phyloP scores from a whole-genome alignment of 2,329 filamentous ascomycete genomes.

The Arthrobotrys musiformis region DNA sequence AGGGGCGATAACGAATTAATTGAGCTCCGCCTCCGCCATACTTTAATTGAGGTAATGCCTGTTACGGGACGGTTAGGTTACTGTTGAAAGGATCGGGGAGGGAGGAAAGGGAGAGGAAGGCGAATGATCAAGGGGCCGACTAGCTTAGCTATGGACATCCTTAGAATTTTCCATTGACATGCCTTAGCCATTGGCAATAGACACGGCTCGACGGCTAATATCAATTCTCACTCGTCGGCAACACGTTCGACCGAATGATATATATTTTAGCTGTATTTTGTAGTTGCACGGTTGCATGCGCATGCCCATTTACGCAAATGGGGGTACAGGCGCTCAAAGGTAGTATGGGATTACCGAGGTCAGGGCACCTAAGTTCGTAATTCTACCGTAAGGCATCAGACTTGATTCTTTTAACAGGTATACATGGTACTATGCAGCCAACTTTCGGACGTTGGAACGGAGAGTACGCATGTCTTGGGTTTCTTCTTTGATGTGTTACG shows the following conservation, averaged over 20 bases:
- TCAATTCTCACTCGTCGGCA: constrained; percentile 18
- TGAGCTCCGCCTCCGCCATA: constrained; percentile 1
- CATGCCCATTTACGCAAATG: too few relatives aligned
- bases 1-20: not conserved
- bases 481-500: constrained; percentile 28
- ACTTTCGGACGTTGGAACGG: not conserved
- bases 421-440: too few relatives aligned
- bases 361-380: not conserved
- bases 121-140: not conserved
- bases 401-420: too few relatives aligned
- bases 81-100: too few relatives aligned
- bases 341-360: not conserved
- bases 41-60: not conserved
- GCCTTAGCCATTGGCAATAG: constrained; percentile 6
- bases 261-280: too few relatives aligned
- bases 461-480: too few relatives aligned
- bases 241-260: constrained; percentile 14
- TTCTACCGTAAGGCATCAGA: constrained; percentile 2
- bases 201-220: constrained; percentile 17
- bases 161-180: constrained; percentile 5
- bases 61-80: constrained; percentile 10
- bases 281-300: constrained; percentile 11
- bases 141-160: not conserved
- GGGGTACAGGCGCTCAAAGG: too few relatives aligned
- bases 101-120: not conserved